Evolutionary conservation across 495 filamentous ascomycete species (phyloP), one percentile per base, ranked within the genome.

Genomic region (Penicillium cinerascens): DNA sequence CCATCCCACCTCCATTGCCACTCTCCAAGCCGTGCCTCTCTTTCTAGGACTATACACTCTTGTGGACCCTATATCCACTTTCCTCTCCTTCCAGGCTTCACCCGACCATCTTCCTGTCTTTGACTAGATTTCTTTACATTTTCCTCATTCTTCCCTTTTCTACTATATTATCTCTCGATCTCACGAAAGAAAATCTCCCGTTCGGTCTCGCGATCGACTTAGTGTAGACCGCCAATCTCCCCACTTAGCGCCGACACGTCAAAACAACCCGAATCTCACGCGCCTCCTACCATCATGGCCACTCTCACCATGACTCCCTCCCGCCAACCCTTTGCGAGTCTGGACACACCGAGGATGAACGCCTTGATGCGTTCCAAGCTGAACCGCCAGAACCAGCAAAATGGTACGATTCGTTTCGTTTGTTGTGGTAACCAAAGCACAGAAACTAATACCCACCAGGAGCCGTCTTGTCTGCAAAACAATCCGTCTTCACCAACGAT

Each of bases 331-430:
- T 76, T 78, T 55, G 75, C 66, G 13, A 68, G 62, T 45, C 61
- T 78, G 54, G 72, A 76, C 49, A 57, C 61, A n/a, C 58, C 71
- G 10, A 64, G 65, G 21, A 61, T 78, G 56, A 77, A 77, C 48
- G 58, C 74, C 44, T 60, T 83, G 45, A 67, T 70, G 48, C 63
- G 61, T 39, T 58, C 71, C 35, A 70, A 70, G 41, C 58, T 76
- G 53, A 83, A 74, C 65, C 61, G 74, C 38, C 78, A 78, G 58
- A 84, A 83, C 58, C 60, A 76, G 44, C 78, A 81, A 58, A 78
- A 81, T 77, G 78, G 81, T 84, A 78, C 26, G 63, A 43, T 20
- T 25, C n/a, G 20, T 10, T 40, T 25, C 17, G 6, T 2, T 3
- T 23, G 6, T 23, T 18, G 17, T 13, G 27, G 37, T 10, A 15